A percentile compares a stretch with the other conserved stretches of the same genome.
Conservation (phyloP, 192 early-diverging fungal genomes). For the Geranomyces michiganensis region DNA sequence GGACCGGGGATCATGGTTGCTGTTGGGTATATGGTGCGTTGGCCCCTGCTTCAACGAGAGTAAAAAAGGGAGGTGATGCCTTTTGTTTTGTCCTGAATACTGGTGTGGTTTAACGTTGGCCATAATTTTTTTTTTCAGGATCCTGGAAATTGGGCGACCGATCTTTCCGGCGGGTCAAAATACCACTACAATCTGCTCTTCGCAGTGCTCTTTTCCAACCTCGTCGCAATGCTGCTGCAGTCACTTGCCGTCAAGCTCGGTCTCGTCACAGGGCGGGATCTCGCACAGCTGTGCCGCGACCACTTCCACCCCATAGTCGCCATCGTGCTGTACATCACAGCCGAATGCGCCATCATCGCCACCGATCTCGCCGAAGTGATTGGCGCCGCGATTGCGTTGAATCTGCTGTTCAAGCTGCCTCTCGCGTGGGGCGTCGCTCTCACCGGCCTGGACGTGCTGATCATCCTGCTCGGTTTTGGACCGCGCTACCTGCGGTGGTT, state of each 20-base stretch:
- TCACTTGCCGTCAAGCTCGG: slow-evolving; percentile 77
- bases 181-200: slow-evolving; percentile 75
- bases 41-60: no score
- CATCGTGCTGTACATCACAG: slow-evolving; percentile 66
- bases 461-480: slow-evolving; percentile 66
- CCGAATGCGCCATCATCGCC: slow-evolving; percentile 77
- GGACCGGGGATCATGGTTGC: slow-evolving; percentile 52
- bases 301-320: slow-evolving; percentile 60
- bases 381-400: slow-evolving; percentile 80
- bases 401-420: slow-evolving; percentile 72
- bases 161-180: slow-evolving; percentile 70
- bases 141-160: slow-evolving; percentile 88
- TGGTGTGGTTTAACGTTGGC: background rate
- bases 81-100: background rate
- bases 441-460: slow-evolving; percentile 71
- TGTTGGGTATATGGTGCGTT: slow-evolving; percentile 56
- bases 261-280: slow-evolving; percentile 70
- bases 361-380: slow-evolving; percentile 82
- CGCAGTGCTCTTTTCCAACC: slow-evolving; percentile 72
- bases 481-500: slow-evolving; percentile 63
- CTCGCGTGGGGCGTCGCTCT: slow-evolving; percentile 72
- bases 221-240: slow-evolving; percentile 78
- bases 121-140: slow-evolving; percentile 64
- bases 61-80: background rate
- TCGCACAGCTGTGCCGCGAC: slow-evolving; percentile 70